These are phyloP conservation scores for Plasmodium vivax DNA, from an alignment of 169 alveolate genomes.

Conservation along the genomic window DNA sequence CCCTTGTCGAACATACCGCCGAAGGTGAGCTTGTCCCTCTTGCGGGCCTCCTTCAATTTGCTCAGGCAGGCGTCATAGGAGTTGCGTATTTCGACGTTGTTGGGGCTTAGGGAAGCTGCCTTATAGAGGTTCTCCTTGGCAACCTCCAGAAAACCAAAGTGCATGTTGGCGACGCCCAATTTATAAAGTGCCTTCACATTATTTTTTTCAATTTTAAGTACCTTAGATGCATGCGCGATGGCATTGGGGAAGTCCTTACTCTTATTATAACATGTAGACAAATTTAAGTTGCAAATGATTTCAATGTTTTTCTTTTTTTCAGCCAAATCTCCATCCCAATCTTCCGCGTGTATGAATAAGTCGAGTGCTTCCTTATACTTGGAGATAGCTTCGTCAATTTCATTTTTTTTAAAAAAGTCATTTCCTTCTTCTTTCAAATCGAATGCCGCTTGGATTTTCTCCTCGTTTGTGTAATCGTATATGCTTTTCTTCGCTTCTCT, in stretches of 20 bases:
- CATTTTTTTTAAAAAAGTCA: slow-evolving; percentile 78
- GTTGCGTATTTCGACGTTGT: slow-evolving; percentile 81
- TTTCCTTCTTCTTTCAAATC: slow-evolving; percentile 85
- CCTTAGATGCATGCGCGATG: slow-evolving; percentile 83
- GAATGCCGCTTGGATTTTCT: slow-evolving; percentile 85
- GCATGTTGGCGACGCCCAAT: slow-evolving; percentile 85
- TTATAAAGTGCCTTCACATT: slow-evolving; percentile 85
- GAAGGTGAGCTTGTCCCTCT: slow-evolving; percentile 77
- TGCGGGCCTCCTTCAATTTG: slow-evolving; percentile 77
- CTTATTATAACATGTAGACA: slow-evolving; percentile 79
- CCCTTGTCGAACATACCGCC: slow-evolving; percentile 77
- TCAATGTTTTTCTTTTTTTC: slow-evolving; percentile 61
- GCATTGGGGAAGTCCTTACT: slow-evolving; percentile 82
- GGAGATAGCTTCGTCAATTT: slow-evolving; percentile 80
- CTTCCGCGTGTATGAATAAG: slow-evolving; percentile 69
- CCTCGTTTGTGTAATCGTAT: slow-evolving; percentile 85
- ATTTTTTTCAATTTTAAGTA: slow-evolving; percentile 79
- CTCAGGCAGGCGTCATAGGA: slow-evolving; percentile 71
- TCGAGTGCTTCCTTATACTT: slow-evolving; percentile 81
- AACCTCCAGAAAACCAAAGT: slow-evolving; percentile 79
- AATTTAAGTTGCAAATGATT: slow-evolving; percentile 54
- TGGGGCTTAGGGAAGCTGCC: slow-evolving; percentile 82
- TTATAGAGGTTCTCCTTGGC: slow-evolving; percentile 80
- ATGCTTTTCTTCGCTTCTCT: slow-evolving; percentile 80
- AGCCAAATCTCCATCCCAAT: slow-evolving; percentile 58